Conservation (phyloP, 345 rosid species). For the Ailanthus altissimus region DNA sequence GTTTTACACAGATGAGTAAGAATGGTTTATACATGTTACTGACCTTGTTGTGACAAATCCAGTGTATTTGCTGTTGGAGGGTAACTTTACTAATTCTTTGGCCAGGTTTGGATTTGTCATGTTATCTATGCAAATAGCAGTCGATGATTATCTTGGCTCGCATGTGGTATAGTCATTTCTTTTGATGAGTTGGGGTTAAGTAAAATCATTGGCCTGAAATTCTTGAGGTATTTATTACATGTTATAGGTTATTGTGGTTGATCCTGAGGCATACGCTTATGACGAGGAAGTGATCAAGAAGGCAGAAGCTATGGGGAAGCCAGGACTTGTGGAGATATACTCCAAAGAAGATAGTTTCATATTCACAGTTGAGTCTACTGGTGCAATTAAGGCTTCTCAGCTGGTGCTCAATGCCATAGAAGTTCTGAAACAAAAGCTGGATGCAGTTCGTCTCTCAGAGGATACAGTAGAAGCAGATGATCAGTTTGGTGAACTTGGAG, state of each 20-base stretch:
- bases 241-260: constrained; percentile 70
- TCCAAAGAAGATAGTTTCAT: constrained; percentile 85
- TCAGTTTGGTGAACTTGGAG: constrained; percentile 98
- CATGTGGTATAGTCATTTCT: not conserved
- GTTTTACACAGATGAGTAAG: not conserved
- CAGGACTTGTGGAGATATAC: constrained; percentile 82
- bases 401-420: constrained; percentile 86
- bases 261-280: constrained; percentile 87
- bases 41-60: not conserved
- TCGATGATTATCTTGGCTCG: not conserved
- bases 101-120: not conserved
- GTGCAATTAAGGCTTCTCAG: constrained; percentile 89
- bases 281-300: constrained; percentile 93
- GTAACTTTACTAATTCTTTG: not conserved
- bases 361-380: constrained; percentile 93
- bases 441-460: constrained; percentile 86
- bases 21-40: not conserved
- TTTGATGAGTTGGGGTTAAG: not conserved
- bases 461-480: constrained; percentile 97
- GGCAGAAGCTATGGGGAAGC: constrained; percentile 90
- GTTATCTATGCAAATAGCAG: not conserved
- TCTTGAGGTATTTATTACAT: not conserved
- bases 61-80: not conserved
- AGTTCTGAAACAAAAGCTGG: constrained; percentile 81
- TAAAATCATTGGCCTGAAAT: not conserved